Percentiles rank a stretch among this genome's conserved stretches.
Evolutionary conservation across 495 filamentous ascomycete genomes (phyloP).

Genomic region (Aspergillus cristatus): DNA sequence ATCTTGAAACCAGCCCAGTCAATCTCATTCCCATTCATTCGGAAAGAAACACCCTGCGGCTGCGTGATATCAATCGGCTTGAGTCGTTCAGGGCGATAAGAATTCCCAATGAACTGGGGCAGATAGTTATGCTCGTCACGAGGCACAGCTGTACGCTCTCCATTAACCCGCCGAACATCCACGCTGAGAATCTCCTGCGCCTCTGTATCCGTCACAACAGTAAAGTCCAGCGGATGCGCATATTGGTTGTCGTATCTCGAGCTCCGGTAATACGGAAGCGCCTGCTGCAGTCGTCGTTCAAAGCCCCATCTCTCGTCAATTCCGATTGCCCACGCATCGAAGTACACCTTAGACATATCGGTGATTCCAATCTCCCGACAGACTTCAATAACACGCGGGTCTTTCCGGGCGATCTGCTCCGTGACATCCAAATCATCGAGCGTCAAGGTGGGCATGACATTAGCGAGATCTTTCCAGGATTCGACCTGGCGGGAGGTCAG

Average conservation of each 20-base stretch:
- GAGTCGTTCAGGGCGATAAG: constrained; percentile 25
- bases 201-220: constrained; percentile 51
- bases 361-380: constrained; percentile 74
- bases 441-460: constrained; percentile 78
- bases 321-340: constrained; percentile 47
- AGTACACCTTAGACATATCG: constrained; percentile 80
- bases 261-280: constrained; percentile 31
- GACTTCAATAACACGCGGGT: constrained; percentile 78
- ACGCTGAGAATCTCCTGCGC: constrained; percentile 89
- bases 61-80: constrained; percentile 32
- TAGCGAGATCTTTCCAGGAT: constrained; percentile 59
- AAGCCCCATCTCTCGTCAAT: constrained; percentile 32
- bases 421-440: constrained; percentile 84
- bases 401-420: constrained; percentile 61
- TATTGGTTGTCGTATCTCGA: constrained; percentile 41
- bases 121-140: constrained; percentile 45
- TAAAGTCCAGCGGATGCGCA: constrained; percentile 31
- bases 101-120: constrained; percentile 27
- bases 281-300: constrained; percentile 30
- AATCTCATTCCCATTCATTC: constrained; percentile 28
- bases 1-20: constrained; percentile 33
- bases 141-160: constrained; percentile 47
- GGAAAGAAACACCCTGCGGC: constrained; percentile 33
- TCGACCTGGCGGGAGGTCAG: constrained; percentile 58
- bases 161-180: constrained; percentile 77